Evolutionary conservation across 2,329 filamentous ascomycete species (phyloP), one percentile per base, ranked within the genome.

Genomic region (Dryadomyces quercus-mongolicae): DNA sequence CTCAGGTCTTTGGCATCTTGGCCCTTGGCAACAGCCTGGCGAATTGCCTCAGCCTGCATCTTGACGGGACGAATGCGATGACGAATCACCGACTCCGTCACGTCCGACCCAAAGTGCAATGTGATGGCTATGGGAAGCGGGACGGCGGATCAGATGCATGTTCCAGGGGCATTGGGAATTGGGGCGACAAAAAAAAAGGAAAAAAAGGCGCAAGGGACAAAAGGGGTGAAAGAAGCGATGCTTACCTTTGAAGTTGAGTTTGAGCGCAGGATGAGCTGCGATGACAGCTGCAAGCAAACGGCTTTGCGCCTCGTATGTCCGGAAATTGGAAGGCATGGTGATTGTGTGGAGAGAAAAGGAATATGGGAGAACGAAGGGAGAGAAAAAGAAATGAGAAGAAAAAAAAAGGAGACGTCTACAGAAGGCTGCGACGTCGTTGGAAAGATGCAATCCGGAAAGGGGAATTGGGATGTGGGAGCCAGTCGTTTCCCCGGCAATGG

Each of bases 231-330:
- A 43, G 20, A 40, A 38, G 38, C 31, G 52, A 44, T 55, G 52
- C 77, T 69, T 74, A 85, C 81, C 79, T 62, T 76, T 78, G 65
- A 78, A 83, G 63, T 84, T 79, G 53, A 82, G 74, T 57, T 75
- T 79, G 0, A 77, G 62, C 0, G 70, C 68, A 0, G 75, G 75
- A 53, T 78, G 73, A 2, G 79, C 77, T 0, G 80, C 81, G 0
- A 85, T 68, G 22, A 84, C 75, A 5, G 81, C 81, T 1, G 79
- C 75, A 2, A 84, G 70, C 40, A 85, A 74, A 48, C 81, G 79
- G 20, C 75, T 74, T 59, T 80, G 78, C 0, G 76, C 71, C 64
- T 84, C 80, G 63, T 80, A 82, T 2, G 71, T 73, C 58, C 75
- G 77, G 68, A 82, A 84, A 60, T 80, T 82, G 15, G 76, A 71